Base-by-base conservation (phyloP, 805 yeast species). In the Candida khao-thaluensis region DNA sequence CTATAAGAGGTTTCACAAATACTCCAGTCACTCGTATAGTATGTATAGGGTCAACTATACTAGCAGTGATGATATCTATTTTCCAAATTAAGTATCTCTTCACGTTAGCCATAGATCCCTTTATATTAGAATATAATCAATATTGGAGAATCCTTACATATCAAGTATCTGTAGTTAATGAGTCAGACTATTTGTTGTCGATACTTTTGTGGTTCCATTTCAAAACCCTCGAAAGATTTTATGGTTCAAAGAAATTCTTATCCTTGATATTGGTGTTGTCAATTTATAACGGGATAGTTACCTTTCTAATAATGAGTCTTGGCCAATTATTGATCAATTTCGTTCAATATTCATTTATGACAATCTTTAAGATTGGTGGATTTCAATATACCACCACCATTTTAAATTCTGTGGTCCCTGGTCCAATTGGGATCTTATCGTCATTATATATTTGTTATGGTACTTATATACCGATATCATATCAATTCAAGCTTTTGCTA, bases 131-230 rank as follows among this genome's bases (percentile, higher is more conserved):
- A 42, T 80, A 81, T 62, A 38, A 54, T 9, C 88, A 81, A 47
- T 80, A 70, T 51, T 81, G 82, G 76, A 59, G 86, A 37, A 52
- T 76, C 7, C 31, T 69, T 6, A 53, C 71, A 5, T 72, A 67
- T 47, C 86, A 79, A 51, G 18, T 75, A 9, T 62, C 75, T n/a
- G 75, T 76, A 36, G 64, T 76, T 30, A 79, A 77, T 51, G 85
- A 79, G 52, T 71, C 82, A 4, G 85, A 81, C 55, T 76, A 71
- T 42, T 41, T 76, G 15, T 47, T 78, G 2, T 52, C 69, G 2
- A 52, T 71, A 8, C 54, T 75, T 10, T 50, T 81, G 27, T 54
- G 77, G 68, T 67, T 76, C 41, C 73, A 74, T 35, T 71, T 72
- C 49, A 77, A 81, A 53, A 71, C 68, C 28, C 45, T 81, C 37